Evolutionary conservation across 768 basidiomycete species (phyloP).

Genomic region (Rhodotorula graminis): DNA sequence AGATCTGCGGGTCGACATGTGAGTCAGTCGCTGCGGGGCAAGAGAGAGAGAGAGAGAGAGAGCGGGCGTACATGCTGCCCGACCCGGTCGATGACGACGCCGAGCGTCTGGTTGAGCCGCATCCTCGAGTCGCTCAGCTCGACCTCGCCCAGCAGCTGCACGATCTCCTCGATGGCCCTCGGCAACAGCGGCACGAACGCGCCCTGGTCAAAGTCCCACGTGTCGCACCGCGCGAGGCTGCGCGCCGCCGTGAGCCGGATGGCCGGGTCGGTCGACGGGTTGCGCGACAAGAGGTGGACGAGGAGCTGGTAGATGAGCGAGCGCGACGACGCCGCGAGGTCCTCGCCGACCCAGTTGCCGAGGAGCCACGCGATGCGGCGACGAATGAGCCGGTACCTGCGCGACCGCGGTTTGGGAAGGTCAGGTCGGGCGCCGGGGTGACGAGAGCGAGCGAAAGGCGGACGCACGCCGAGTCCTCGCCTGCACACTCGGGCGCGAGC

Average conservation of each 20-base stretch:
- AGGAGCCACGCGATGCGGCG: conserved; percentile 92
- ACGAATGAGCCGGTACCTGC: conserved; percentile 83
- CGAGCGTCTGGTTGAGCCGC: conserved; percentile 65
- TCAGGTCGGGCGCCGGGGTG: background rate
- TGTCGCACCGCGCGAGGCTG: conserved; percentile 74
- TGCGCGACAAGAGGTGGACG: conserved; percentile 60
- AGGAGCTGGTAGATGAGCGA: conserved; percentile 73
- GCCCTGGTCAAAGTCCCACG: conserved; percentile 59
- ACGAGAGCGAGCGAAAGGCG: background rate
- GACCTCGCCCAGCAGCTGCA: conserved; percentile 66
- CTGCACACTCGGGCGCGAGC: conserved; percentile 59
- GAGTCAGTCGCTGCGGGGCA: background rate
- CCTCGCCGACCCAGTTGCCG: conserved; percentile 77
- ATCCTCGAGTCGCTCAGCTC: conserved; percentile 73
- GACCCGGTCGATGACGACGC: conserved; percentile 60
- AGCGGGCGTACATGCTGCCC: conserved; percentile 46
- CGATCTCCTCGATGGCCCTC: conserved; percentile 59
- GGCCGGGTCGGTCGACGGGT: conserved; percentile 71
- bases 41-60: background rate
- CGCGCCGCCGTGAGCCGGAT: conserved; percentile 79
- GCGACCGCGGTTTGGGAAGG: background rate
- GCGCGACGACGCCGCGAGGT: conserved; percentile 57
- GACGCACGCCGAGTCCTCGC: conserved; percentile 59
- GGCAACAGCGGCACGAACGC: conserved; percentile 67
- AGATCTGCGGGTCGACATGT: conserved; percentile 53